A percentile compares a stretch with the other conserved stretches of the same genome.
phyloP scores from a whole-genome alignment of 2,329 filamentous ascomycete species.

The Arthrobotrys iridis region DNA sequence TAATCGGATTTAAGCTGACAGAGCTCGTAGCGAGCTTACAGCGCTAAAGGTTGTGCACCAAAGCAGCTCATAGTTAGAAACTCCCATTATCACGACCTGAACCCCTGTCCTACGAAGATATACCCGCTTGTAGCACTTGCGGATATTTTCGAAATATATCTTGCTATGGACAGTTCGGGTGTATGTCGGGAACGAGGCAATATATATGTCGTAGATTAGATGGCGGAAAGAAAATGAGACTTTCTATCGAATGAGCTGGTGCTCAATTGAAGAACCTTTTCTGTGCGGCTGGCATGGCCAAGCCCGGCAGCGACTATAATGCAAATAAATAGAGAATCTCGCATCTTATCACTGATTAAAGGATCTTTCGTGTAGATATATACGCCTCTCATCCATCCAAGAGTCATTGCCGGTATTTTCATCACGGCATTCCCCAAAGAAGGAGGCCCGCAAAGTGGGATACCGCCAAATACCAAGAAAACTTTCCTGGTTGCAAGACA shows the following conservation, averaged over 20 bases:
- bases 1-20: too few species aligned
- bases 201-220: too few species aligned
- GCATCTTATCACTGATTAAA: conserved; percentile 16
- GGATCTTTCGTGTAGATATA: conserved; percentile 25
- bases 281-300: too few species aligned
- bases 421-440: background rate
- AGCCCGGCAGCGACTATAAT: too few species aligned
- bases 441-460: background rate
- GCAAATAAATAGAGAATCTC: conserved; percentile 10
- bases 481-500: conserved; percentile 6
- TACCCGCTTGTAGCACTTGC: background rate
- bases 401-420: background rate
- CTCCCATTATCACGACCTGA: conserved; percentile 29
- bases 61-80: background rate
- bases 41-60: background rate
- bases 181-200: too few species aligned
- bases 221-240: too few species aligned
- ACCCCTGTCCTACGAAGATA: background rate
- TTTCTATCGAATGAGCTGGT: too few species aligned
- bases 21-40: background rate
- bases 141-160: too few species aligned
- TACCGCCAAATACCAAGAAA: conserved; percentile 5
- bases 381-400: background rate
- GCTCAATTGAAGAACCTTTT: too few species aligned
- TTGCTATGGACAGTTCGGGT: background rate